These are phyloP conservation scores for Erysimum pusillum DNA, from an alignment of 441 rosid genomes.

Conservation along the genomic window DNA sequence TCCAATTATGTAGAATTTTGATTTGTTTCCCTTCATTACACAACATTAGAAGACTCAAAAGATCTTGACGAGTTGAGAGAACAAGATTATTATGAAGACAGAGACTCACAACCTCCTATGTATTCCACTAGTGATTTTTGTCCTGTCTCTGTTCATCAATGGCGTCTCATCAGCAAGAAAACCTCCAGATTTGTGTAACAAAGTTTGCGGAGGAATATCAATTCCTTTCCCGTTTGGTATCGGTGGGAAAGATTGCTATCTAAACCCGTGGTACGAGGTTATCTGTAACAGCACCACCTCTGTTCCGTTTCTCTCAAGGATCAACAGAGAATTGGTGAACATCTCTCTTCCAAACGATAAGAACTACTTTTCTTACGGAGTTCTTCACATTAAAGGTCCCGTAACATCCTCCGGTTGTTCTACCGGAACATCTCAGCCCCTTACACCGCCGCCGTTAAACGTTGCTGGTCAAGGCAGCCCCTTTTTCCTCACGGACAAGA, in stretches of 20 bases:
- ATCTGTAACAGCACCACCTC: constrained; percentile 35
- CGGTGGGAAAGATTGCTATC: constrained; percentile 41
- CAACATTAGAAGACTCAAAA: background rate
- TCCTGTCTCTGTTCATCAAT: constrained; percentile 29
- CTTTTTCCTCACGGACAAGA: constrained; percentile 35
- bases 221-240: constrained; percentile 53
- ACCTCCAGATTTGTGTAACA: constrained; percentile 38
- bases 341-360: background rate
- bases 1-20: constrained; percentile 7
- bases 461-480: constrained; percentile 44
- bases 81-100: constrained; percentile 32
- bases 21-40: background rate
- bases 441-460: constrained; percentile 11
- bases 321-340: constrained; percentile 41
- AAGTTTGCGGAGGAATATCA: constrained; percentile 45
- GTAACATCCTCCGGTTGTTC: constrained; percentile 44
- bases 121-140: background rate
- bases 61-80: background rate
- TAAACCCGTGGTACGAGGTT: constrained; percentile 45
- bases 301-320: constrained; percentile 33
- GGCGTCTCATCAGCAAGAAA: constrained; percentile 40
- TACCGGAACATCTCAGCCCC: background rate
- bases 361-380: background rate
- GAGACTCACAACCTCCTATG: constrained; percentile 6
- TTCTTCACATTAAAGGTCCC: constrained; percentile 40